Evolutionary conservation across 352 stramenopile species (phyloP), one percentile per base, ranked within the genome.

Genomic region (Blastocystis hominis): DNA sequence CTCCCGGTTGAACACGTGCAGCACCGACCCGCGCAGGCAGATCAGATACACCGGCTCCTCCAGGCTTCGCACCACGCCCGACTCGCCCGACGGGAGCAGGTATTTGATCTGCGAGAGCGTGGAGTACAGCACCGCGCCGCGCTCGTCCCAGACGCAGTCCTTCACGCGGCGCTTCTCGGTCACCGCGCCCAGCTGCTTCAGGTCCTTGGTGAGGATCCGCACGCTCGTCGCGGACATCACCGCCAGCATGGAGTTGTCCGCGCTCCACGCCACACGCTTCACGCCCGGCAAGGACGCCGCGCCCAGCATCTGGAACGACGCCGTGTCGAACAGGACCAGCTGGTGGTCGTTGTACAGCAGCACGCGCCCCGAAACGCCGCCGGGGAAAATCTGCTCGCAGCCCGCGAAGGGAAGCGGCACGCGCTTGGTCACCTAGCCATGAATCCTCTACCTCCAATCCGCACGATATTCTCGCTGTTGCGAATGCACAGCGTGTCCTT

Each of bases 181-280:
- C 88, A 98, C 95, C 24, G 93, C 97, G 89, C 94, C 97, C 54
- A 98, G 90, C 91, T 98, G 95, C 88, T 97, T 95, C n/a, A 99
- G 92, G 89, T 98, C 93, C 90, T 97, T 97, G 90, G 97, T 95
- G 20, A 95, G 94, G 89, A 99, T 93, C 69, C 98, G 93, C 44
- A 99, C 94, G 55, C 94, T 95, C 91, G 98, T 96, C 90, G 98
- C 98, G 91, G 94, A 97, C 55, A 98, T 92, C 79, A 99, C 92
- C 47, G 96, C 96, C 63, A 98, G 95, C 89, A 97, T 96, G 78
- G 94, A 93, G 90, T 96, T 96, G 91, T 98, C 95, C 13, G 94
- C 92, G 89, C 93, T 97, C 97, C 97, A 99, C 4, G 97, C 92
- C 38, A 98, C 94, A 90, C 96, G 97, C 92, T 98, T 98, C 89